These are phyloP conservation scores for Sphagnum magellanicum DNA, from an alignment of 228 moss, liverwort and hornwort genomes.

Conservation along the genomic window DNA sequence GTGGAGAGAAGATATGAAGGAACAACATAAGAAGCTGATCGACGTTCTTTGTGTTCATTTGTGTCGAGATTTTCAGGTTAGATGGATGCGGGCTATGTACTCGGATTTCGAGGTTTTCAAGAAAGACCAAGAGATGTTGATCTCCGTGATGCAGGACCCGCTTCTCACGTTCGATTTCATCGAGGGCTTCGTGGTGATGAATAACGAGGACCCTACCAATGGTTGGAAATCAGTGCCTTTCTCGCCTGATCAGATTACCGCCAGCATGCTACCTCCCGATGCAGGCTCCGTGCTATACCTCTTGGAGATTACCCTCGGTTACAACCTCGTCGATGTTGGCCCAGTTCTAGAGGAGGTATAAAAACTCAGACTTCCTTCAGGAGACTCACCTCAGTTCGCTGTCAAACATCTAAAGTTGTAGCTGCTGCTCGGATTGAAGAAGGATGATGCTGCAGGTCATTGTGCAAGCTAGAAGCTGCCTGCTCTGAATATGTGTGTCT, in stretches of 20 bases:
- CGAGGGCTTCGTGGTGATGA: conserved; percentile 80
- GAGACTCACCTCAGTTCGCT: too few relatives aligned
- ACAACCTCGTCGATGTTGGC: conserved; percentile 10
- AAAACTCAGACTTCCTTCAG: background rate
- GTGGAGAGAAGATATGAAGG: too few relatives aligned
- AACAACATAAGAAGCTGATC: too few relatives aligned
- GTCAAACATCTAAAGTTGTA: too few relatives aligned
- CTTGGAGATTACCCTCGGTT: conserved; percentile 54
- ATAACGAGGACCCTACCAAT: conserved; percentile 30
- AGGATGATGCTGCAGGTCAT: too few relatives aligned
- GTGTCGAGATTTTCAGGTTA: conserved; percentile 22
- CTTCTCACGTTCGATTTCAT: conserved; percentile 56
- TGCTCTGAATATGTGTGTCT: too few relatives aligned
- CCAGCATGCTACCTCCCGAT: conserved; percentile 26
- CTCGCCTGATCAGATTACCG: conserved; percentile 33
- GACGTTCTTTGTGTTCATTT: too few relatives aligned
- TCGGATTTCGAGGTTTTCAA: conserved; percentile 50
- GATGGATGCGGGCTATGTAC: conserved; percentile 69
- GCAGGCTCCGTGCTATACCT: conserved; percentile 41
- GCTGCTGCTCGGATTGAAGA: too few relatives aligned
- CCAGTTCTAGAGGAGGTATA: conserved; percentile 19
- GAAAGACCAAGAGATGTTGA: conserved; percentile 42
- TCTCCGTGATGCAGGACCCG: conserved; percentile 20
- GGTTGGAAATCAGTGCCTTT: conserved; percentile 87
- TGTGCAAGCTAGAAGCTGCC: too few relatives aligned